These are phyloP conservation scores for Barnettozyma botsteinii DNA, from an alignment of 805 yeast genomes.

Conservation along the genomic window DNA sequence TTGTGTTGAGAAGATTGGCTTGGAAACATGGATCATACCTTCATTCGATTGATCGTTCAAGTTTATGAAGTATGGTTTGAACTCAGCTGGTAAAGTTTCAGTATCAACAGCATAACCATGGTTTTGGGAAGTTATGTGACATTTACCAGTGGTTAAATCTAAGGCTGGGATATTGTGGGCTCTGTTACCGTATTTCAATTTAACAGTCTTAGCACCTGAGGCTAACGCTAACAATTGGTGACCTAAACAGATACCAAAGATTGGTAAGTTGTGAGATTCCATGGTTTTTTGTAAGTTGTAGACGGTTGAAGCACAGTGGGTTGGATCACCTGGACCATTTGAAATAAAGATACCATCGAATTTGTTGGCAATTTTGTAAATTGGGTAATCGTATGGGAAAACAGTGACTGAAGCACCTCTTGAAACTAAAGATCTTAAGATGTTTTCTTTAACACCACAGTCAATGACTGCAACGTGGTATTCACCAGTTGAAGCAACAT, in stretches of 20 bases:
- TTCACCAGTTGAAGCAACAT: conserved; percentile 58
- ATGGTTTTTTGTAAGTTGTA: conserved; percentile 66
- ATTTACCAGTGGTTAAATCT: conserved; percentile 83
- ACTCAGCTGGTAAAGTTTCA: conserved; percentile 63
- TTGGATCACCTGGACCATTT: conserved; percentile 98
- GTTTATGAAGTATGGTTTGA: conserved; percentile 85
- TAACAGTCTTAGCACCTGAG: conserved; percentile 86
- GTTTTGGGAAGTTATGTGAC: conserved; percentile 97
- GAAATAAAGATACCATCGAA: conserved; percentile 94
- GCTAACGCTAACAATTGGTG: conserved; percentile 96
- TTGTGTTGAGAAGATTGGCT: conserved; percentile 94
- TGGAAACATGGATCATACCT: conserved; percentile 86
- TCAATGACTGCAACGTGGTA: conserved; percentile 90
- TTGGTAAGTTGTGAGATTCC: conserved; percentile 62
- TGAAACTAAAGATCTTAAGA: conserved; percentile 84
- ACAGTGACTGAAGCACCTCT: conserved; percentile 97
- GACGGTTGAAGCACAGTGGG: conserved; percentile 78
- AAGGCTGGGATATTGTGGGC: conserved; percentile 98
- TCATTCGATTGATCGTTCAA: conserved; percentile 95
- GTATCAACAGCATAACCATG: conserved; percentile 98
- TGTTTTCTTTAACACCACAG: conserved; percentile 98
- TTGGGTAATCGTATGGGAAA: conserved; percentile 92
- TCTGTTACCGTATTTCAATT: conserved; percentile 96
- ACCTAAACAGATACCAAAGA: conserved; percentile 96
- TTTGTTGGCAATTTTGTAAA: conserved; percentile 82